Evolutionary conservation across 805 yeast genomes (phyloP).

Genomic region (Blastobotrys robertii): DNA sequence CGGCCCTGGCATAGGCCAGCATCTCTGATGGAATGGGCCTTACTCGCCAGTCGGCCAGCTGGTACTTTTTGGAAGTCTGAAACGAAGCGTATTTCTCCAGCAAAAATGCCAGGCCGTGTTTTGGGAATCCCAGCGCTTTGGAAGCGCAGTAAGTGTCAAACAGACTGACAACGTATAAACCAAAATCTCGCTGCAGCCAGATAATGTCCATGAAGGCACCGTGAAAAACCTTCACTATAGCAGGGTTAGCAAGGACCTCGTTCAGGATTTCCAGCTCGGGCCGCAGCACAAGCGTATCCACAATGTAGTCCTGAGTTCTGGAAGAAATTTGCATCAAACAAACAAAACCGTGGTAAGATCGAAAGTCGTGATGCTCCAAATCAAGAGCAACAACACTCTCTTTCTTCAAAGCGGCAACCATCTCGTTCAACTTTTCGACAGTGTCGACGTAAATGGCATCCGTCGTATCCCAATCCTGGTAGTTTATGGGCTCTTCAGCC

Average conservation of each 20-base stretch:
- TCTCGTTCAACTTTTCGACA: slow-evolving; percentile 37
- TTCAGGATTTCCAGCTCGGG: slow-evolving; percentile 62
- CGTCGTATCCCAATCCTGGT: slow-evolving; percentile 55
- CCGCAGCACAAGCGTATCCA: slow-evolving; percentile 75
- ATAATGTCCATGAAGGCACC: slow-evolving; percentile 96
- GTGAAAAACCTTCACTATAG: slow-evolving; percentile 78
- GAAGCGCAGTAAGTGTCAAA: slow-evolving; percentile 94
- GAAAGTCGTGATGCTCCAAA: slow-evolving; percentile 89
- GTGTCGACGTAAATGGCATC: slow-evolving; percentile 57
- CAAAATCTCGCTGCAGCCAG: slow-evolving; percentile 95
- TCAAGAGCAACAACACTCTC: slow-evolving; percentile 77
- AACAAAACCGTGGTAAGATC: slow-evolving; percentile 84
- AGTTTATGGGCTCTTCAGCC: slow-evolving; percentile 38
- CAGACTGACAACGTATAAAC: slow-evolving; percentile 76
- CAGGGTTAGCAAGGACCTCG: slow-evolving; percentile 69
- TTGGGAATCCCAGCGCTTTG: slow-evolving; percentile 65
- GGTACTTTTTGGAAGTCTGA: slow-evolving; percentile 87
- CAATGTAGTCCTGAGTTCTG: slow-evolving; percentile 69
- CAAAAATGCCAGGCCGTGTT: slow-evolving; percentile 74
- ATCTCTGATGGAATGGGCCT: slow-evolving; percentile 73
- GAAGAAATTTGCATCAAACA: slow-evolving; percentile 89
- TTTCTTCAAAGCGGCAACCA: slow-evolving; percentile 45
- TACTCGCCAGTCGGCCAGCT: slow-evolving; percentile 91
- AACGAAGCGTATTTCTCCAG: slow-evolving; percentile 74
- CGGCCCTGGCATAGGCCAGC: slow-evolving; percentile 84